A percentile compares a stretch with the other conserved stretches of the same genome.
These are phyloP conservation scores for Aureobasidium sp. DNA, from an alignment of 2,329 filamentous ascomycete species.

Conservation along the genomic window DNA sequence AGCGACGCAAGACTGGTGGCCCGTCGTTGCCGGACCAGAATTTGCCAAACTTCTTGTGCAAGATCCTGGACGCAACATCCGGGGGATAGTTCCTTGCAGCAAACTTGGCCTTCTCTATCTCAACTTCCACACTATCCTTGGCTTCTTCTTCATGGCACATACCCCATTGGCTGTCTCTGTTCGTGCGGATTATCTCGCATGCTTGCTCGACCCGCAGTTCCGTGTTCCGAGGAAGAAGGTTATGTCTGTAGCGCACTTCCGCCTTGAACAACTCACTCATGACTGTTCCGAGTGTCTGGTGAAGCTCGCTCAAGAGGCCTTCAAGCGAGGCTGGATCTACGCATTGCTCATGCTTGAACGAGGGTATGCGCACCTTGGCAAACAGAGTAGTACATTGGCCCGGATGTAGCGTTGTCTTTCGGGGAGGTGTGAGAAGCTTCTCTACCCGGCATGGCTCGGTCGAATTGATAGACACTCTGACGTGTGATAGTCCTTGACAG, in stretches of 20 bases:
- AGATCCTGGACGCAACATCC: neutral
- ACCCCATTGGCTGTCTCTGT: conserved; percentile 26
- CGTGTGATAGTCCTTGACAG: neutral
- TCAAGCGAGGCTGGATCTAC: neutral
- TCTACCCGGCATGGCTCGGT: conserved; percentile 1
- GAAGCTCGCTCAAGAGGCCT: neutral
- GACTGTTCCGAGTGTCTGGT: neutral
- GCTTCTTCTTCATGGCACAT: conserved; percentile 9
- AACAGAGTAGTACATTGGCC: conserved; percentile 5
- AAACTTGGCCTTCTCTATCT: conserved; percentile 7
- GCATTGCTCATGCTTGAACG: neutral
- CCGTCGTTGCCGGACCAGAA: conserved; percentile 4
- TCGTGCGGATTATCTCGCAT: conserved; percentile 23
- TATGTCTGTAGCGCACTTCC: conserved; percentile 28
- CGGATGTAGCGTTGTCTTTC: neutral
- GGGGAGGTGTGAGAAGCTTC: neutral
- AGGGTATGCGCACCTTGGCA: neutral
- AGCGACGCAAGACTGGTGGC: neutral
- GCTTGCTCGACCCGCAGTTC: conserved; percentile 21
- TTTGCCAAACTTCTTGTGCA: conserved; percentile 7
- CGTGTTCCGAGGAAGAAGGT: conserved; percentile 23
- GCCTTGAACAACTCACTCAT: neutral
- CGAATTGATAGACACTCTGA: conserved; percentile 6
- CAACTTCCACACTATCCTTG: neutral
- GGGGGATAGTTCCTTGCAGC: conserved; percentile 9